phyloP scores from a whole-genome alignment of 345 rosid genomes.

The Euphorbia tirucalli region DNA sequence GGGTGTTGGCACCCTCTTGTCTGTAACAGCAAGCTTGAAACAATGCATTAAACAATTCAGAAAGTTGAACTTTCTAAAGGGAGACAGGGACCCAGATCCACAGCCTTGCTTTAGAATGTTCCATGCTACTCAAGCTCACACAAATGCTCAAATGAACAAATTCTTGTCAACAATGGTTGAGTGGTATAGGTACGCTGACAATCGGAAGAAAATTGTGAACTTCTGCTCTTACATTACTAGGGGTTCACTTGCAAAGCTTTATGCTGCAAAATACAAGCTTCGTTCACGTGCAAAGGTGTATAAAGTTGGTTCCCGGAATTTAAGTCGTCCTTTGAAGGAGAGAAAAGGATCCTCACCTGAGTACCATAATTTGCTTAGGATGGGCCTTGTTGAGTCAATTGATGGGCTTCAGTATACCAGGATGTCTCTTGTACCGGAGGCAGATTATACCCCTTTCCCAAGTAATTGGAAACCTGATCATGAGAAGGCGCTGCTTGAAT shows the following conservation, averaged over 20 bases:
- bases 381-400: slow-evolving; percentile 88
- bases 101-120: slow-evolving; percentile 98
- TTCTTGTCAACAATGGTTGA: slow-evolving; percentile 80
- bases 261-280: slow-evolving; percentile 93
- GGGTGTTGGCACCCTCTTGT: slow-evolving; percentile 94
- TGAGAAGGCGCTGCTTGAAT: slow-evolving; percentile 76
- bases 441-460: slow-evolving; percentile 86
- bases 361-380: slow-evolving; percentile 74
- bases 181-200: slow-evolving; percentile 93
- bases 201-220: slow-evolving; percentile 80
- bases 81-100: slow-evolving; percentile 93
- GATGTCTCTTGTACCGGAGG: slow-evolving; percentile 92
- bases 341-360: slow-evolving; percentile 90
- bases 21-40: slow-evolving; percentile 90
- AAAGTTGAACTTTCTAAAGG: slow-evolving; percentile 76
- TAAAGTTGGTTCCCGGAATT: slow-evolving; percentile 59
- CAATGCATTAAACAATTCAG: slow-evolving; percentile 93
- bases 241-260: slow-evolving; percentile 92
- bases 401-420: slow-evolving; percentile 92
- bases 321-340: slow-evolving; percentile 82
- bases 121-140: slow-evolving; percentile 95
- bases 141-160: slow-evolving; percentile 93
- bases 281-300: slow-evolving; percentile 93
- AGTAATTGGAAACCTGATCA: slow-evolving; percentile 87
- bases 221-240: slow-evolving; percentile 85